Conservation (phyloP, 345 rosid species). For the Acer negundo region DNA sequence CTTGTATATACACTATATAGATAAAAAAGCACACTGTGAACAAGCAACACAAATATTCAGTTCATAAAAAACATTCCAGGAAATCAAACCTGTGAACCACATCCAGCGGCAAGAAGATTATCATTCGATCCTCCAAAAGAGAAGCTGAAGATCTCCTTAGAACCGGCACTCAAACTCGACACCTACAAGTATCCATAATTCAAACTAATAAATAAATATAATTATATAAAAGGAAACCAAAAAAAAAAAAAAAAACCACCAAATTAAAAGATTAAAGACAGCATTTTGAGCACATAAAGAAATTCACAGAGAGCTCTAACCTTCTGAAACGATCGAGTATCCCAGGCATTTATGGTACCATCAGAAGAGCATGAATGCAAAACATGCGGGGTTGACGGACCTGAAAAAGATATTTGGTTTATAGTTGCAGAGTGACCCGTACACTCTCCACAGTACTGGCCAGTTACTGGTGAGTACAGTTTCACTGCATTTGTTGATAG, state of each 20-base stretch:
- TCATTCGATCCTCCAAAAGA: constrained; percentile 73
- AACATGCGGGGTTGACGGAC: constrained; percentile 57
- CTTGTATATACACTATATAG: background rate
- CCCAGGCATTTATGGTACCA: constrained; percentile 89
- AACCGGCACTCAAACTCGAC: constrained; percentile 49
- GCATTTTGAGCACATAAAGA: background rate
- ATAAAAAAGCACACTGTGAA: background rate
- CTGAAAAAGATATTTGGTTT: constrained; percentile 69
- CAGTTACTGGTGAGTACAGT: constrained; percentile 81
- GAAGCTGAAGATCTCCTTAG: constrained; percentile 77
- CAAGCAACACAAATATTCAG: background rate
- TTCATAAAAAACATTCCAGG: background rate
- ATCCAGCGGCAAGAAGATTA: constrained; percentile 81
- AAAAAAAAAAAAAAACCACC: background rate
- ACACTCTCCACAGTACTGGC: constrained; percentile 84
- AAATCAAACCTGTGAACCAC: constrained; percentile 72
- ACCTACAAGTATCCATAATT: constrained; percentile 44
- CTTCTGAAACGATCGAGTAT: constrained; percentile 76
- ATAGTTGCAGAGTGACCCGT: constrained; percentile 71
- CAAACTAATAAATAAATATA: background rate
- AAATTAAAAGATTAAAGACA: background rate
- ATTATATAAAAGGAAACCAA: no score
- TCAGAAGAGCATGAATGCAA: constrained; percentile 93
- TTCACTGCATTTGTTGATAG: constrained; percentile 77
- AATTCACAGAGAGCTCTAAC: constrained; percentile 21